Evolutionary conservation across 139 green algal species (phyloP), one percentile per base, ranked within the genome.

Genomic region (Picochlorum costavermella): DNA sequence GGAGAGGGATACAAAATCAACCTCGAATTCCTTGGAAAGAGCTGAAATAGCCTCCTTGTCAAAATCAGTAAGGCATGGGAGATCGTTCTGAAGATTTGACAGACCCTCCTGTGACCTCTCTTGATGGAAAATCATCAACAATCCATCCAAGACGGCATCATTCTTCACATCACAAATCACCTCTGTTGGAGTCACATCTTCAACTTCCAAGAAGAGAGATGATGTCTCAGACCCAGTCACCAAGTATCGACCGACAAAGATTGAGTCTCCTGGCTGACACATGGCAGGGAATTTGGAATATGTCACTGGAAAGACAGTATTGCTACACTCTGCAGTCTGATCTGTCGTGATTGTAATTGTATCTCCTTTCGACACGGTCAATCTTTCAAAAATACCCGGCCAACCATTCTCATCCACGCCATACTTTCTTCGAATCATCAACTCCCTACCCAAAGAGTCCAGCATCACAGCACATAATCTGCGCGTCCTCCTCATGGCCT

Each of bases 181-280:
- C 14, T 94, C 84, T 6, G 59, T 60, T 36, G 57, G 70, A 17
- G 45, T 67, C 29, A 86, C 65, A 48, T 81, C 63, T 4, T 75
- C 63, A 37, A 90, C 79, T 67, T 88, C 77, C 28, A 96, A 72
- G 69, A 87, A 95, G 8, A 94, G 66, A 1, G 80, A 88, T 14
- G 84, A 82, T 0, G 77, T 77, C 66, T 96, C 90, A 11, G 86
- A 85, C 48, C 90, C 90, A 2, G 84, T 93, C 8, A 88, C 84
- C 40, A 96, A 80, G 75, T 96, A 96, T n/a, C 89, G 76, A 2
- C 85, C 89, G 46, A 96, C 71, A 75, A 94, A 92, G 58, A 96
- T 78, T 4, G 70, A 82, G 76, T 96, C 90, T 5, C 90, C 90
- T 3, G 53, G 46, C 49, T 83, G 49, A 37, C 70, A 71, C 81